Percentiles rank a stretch among this genome's conserved stretches.
Conservation (phyloP, 2,329 filamentous ascomycete species). For the Diaporthe batatas region DNA sequence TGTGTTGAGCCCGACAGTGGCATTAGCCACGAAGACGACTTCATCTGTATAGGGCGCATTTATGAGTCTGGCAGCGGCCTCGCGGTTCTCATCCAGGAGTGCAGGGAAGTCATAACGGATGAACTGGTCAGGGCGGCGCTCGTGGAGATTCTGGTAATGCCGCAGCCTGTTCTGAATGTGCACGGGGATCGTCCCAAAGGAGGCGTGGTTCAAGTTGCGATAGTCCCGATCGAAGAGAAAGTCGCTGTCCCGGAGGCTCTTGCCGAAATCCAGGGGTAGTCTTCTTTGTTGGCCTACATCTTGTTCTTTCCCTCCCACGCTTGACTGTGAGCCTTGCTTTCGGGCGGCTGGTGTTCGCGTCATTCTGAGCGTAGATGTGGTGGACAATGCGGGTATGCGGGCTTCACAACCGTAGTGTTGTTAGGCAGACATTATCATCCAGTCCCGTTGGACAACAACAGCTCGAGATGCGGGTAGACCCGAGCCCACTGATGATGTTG, state of each 20-base stretch:
- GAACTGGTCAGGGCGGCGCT: conserved; percentile 80
- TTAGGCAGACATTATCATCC: too few relatives aligned
- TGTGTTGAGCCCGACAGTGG: conserved; percentile 82
- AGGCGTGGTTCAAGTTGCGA: conserved; percentile 84
- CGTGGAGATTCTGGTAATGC: conserved; percentile 74
- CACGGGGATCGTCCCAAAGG: conserved; percentile 82
- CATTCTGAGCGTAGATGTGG: background rate
- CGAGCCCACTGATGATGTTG: background rate
- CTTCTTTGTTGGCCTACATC: background rate
- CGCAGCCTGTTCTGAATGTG: conserved; percentile 71
- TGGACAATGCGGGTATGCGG: background rate
- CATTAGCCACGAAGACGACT: conserved; percentile 84
- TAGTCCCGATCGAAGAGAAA: conserved; percentile 79
- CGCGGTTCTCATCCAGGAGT: conserved; percentile 74
- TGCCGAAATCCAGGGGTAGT: conserved; percentile 50
- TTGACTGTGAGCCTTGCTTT: background rate
- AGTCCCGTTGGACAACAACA: too few relatives aligned
- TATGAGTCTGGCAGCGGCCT: conserved; percentile 74
- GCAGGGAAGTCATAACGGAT: conserved; percentile 76
- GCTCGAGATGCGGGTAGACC: background rate
- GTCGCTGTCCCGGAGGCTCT: conserved; percentile 64
- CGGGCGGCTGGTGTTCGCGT: conserved; percentile 2
- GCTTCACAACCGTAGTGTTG: background rate
- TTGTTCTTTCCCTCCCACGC: background rate
- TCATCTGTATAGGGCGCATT: conserved; percentile 72